Base-by-base conservation (phyloP, 169 alveolate genomes). In the Plasmodium vinckei region DNA sequence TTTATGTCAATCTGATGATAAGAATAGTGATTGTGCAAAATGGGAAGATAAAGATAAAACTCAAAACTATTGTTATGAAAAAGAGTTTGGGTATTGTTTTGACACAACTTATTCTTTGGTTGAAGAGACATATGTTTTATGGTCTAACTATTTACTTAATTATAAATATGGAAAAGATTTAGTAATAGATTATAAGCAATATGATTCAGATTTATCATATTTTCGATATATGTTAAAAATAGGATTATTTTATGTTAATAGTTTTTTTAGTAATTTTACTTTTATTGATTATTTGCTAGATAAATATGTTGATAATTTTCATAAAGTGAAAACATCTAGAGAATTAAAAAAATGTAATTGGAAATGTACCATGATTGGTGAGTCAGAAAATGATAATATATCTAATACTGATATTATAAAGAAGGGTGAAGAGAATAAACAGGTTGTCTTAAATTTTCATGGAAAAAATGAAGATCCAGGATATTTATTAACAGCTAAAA, bases 391-490 rank as follows among this genome's bases (percentile, higher is more conserved):
- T 19, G 25, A 13, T 33, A 23, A 63, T 9, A 13, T 9, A 47
- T 10, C 17, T 47, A 69, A 39, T 21, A 42, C 60, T 0, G 39
- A n/a, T 27, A 65, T 9, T 39, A 46, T 7, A 6, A 9, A 39
- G 51, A 59, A 63, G 5, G 46, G 6, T 1, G 60, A 73, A 6
- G 27, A 33, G 23, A 59, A 77, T 17, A 49, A 17, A 54, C 67
- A 69, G 23, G 25, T 82, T 4, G 23, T 42, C 56, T 33, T 82
- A 59, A 51, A 82, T 60, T 54, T 82, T 25, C 54, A 53, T 9
- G 84, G 90, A 39, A 21, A 82, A 70, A 82, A 82, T 68, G 90
- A 82, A 67, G 90, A 82, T 19, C 86, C 86, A 9, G 90, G 90
- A 54, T 82, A 82, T 21, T 54, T 82, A 12, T 60, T 82, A 56